phyloP scores from a whole-genome alignment of 176 grass and related monocot genomes.

The Bolboschoenus planiculmis region DNA sequence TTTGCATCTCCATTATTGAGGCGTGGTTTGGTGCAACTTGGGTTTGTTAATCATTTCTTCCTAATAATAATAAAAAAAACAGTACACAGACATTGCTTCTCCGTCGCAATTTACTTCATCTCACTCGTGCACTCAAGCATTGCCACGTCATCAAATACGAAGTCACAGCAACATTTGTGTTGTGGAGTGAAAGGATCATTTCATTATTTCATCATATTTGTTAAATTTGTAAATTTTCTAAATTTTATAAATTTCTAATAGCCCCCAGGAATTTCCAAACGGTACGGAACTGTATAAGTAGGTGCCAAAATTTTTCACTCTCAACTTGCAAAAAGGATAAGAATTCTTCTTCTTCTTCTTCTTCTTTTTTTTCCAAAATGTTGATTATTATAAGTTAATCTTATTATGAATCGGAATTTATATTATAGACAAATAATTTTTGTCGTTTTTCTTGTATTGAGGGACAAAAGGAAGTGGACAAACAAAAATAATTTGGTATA shows the following conservation, averaged over 20 bases:
- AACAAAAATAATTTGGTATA: neutral
- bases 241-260: neutral
- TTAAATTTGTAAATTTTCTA: neutral
- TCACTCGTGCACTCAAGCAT: conserved; percentile 23
- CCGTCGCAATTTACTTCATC: neutral
- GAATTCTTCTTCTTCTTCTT: too few species aligned
- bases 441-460: neutral
- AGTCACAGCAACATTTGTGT: conserved; percentile 10
- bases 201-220: neutral
- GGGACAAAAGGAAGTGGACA: neutral
- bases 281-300: neutral
- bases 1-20: neutral
- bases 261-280: neutral
- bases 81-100: conserved; percentile 1
- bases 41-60: neutral
- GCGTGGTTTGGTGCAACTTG: neutral
- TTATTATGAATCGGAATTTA: too few species aligned
- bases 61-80: neutral
- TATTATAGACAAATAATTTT: neutral
- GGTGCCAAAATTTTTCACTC: neutral
- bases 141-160: neutral
- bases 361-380: too few species aligned
- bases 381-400: too few species aligned
- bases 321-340: neutral
- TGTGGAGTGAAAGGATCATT: neutral